Evolutionary conservation across 768 basidiomycete genomes (phyloP), one percentile per base, ranked within the genome.

Genomic region (Leccinum sublutescens): DNA sequence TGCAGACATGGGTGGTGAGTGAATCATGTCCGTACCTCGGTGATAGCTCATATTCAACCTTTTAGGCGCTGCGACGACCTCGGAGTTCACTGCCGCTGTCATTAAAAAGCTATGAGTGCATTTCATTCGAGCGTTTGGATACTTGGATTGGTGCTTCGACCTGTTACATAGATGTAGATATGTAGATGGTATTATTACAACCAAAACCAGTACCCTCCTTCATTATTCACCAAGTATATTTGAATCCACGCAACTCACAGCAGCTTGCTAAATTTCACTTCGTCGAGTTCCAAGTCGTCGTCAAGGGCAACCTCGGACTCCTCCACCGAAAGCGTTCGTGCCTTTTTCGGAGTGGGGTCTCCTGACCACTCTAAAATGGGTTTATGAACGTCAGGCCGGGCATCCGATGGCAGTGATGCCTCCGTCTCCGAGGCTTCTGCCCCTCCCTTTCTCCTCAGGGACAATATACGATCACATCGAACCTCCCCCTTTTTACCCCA

Each of bases 61-160:
- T 57, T 23, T 60, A 92, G 93, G 95, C 57, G 86, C 88, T 62
- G 85, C 93, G 49, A 91, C 90, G 29, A 99, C 96, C 58, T 93
- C 91, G 29, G 96, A 98, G 69, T 94, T 99, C 79, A 99, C 97
- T 40, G 80, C 87, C 51, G 95, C 91, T 49, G 82, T 99, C 72
- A 94, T 98, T 77, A 84, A 89, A 76, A 88, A 87, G 73, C 78
- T 93, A 67, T 85, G 75, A 74, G 59, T 38, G 7, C 21, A 38
- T 56, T 17, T 4, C 50, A 31, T 61, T 11, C 47, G 14, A 38
- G 10, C 12, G 19, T 25, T 14, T 31, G 29, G 52, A 25, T 36
- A 50, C 45, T 47, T 49, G 38, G 38, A 50, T 51, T 38, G 45
- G 45, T 48, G 49, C 45, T 55, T 62, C 38, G 62, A 56, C 50